These are phyloP conservation scores for Phyllosticta paracitricarpa DNA, from an alignment of 2,329 filamentous ascomycete genomes.

Conservation along the genomic window DNA sequence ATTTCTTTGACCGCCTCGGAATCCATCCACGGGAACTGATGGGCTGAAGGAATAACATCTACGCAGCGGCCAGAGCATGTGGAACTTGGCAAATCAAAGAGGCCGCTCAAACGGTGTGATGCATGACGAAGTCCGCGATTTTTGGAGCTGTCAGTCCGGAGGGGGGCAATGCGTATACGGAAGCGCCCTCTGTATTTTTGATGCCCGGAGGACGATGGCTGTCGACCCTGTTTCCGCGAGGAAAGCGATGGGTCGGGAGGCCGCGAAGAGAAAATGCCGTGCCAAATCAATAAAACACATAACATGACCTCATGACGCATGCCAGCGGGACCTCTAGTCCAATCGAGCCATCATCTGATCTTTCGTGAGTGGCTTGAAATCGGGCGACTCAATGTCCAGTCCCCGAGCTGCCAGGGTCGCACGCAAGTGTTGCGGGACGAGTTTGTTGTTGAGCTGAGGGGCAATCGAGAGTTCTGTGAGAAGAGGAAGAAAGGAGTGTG, in stretches of 20 bases:
- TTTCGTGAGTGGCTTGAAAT: slow-evolving; percentile 82
- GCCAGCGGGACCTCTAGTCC: slow-evolving; percentile 49
- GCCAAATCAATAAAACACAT: slow-evolving; percentile 24
- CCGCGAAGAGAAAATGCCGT: slow-evolving; percentile 25
- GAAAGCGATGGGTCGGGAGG: slow-evolving; percentile 9
- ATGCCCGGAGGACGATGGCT: slow-evolving; percentile 5
- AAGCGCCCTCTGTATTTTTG: slow-evolving; percentile 4
- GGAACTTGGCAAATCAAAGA: slow-evolving; percentile 5
- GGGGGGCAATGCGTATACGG: slow-evolving; percentile 2
- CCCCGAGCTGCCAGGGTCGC: slow-evolving; percentile 64
- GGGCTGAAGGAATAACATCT: slow-evolving; percentile 10
- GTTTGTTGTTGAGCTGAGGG: slow-evolving; percentile 72
- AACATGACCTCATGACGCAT: slow-evolving; percentile 32
- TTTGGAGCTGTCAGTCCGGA: slow-evolving; percentile 8
- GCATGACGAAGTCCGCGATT: slow-evolving; percentile 9
- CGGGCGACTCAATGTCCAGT: slow-evolving; percentile 71
- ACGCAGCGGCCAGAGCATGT: slow-evolving; percentile 7
- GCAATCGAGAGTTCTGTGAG: slow-evolving; percentile 85
- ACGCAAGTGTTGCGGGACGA: slow-evolving; percentile 77
- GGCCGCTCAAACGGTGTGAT: slow-evolving; percentile 6
- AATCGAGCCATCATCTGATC: slow-evolving; percentile 96
- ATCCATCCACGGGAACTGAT: slow-evolving; percentile 3
- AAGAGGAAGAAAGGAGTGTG: too few species aligned
- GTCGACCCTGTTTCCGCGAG: slow-evolving; percentile 8
- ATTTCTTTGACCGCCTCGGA: slow-evolving; percentile 3